A percentile compares a stretch with the other conserved stretches of the same genome.
Conservation (phyloP, 1,139 yeast genomes). For the Nakaseomyces uthaithaninus region DNA sequence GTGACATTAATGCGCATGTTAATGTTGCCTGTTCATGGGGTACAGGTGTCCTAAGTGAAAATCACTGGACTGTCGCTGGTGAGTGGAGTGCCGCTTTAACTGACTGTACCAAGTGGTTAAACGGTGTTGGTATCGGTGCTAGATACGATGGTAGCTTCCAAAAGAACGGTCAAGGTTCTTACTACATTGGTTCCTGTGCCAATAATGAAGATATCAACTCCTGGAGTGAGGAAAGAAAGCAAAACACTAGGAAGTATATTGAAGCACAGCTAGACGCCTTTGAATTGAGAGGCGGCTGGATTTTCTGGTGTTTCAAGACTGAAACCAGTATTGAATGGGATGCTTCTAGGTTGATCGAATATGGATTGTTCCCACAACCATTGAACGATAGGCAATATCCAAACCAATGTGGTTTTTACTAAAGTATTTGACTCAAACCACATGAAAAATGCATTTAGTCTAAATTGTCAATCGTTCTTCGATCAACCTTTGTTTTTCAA, state of each 20-base stretch:
- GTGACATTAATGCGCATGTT: conserved; percentile 55
- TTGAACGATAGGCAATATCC: conserved; percentile 55
- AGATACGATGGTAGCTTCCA: conserved; percentile 65
- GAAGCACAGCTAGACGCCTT: conserved; percentile 90
- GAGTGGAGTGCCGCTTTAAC: conserved; percentile 95
- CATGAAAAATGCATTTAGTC: no score
- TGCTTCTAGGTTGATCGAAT: conserved; percentile 46
- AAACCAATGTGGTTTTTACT: conserved; percentile 47
- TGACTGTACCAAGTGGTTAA: conserved; percentile 86
- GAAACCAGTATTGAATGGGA: conserved; percentile 88
- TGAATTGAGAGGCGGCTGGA: conserved; percentile 70
- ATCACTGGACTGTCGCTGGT: conserved; percentile 73
- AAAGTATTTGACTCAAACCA: background rate
- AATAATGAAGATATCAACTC: conserved; percentile 44
- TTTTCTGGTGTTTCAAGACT: conserved; percentile 91
- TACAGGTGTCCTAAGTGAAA: conserved; percentile 40
- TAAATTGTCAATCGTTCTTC: no score
- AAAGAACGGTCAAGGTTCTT: conserved; percentile 35
- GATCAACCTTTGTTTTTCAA: no score
- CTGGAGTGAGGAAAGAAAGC: conserved; percentile 56
- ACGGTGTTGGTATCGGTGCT: conserved; percentile 85
- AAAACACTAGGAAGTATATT: conserved; percentile 56
- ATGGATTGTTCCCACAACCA: conserved; percentile 76
- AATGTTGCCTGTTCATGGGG: conserved; percentile 59
- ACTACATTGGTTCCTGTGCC: conserved; percentile 57